Evolutionary conservation across 1,139 yeast species (phyloP), one percentile per base, ranked within the genome.

Genomic region (Pichia sp.): DNA sequence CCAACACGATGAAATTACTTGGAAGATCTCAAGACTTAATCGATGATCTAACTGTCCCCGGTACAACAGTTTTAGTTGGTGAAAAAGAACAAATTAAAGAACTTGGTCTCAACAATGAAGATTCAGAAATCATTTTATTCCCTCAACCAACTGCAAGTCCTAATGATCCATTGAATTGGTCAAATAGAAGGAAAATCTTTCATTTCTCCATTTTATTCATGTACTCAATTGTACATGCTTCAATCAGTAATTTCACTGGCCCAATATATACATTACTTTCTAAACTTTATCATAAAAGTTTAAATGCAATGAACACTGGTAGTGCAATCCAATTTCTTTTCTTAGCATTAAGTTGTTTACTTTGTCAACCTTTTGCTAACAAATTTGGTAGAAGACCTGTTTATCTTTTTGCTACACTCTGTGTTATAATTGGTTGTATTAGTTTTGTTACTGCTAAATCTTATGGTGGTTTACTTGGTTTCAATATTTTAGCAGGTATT

Each of bases 1-100:
- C n/a, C 7, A 22, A 22, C 24, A 8, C 10, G 20, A 32, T 6
- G 12, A 34, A 24, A 31, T 6, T 34, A 9, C 25, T 34, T 25
- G n/a, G 17, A 25, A 34, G 36, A 34, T 18, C 30, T 12, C 14
- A 35, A n/a, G 18, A 18, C 5, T 36, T 36, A 10, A 23, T 34
- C 10, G 52, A 55, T n/a, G 49, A 47, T 7, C 61, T 63, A 6
- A 46, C 58, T 34, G 64, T 68, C 10, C 75, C 75, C 0, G 77
- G 75, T 20, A 71, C 75, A 0, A 60, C 70, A 20, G 74, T 69
- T 43, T 58, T 71, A 34, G 63, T 71, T n/a, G 76, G 71, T 54
- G 37, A 66, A 34, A 60, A 58, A 12, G 17, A 25, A 5, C 37
- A 31, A 17, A 30, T 39, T 9, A 64, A 69, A 4, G 47, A 47